Base-by-base conservation (phyloP, 371 early-diverging fungal genomes). In the Mucor irregularis region DNA sequence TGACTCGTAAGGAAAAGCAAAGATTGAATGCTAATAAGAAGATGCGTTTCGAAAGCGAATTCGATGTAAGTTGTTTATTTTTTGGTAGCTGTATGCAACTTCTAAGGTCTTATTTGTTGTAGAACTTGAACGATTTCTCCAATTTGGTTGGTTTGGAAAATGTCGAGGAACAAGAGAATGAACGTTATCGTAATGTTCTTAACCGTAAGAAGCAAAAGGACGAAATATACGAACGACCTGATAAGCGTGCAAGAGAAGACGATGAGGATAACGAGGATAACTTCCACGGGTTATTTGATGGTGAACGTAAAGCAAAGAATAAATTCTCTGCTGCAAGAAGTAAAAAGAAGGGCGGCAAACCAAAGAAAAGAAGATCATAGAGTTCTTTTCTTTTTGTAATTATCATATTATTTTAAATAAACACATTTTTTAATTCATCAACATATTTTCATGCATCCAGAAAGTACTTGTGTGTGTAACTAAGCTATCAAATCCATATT, bases 21-120 rank as follows among this genome's bases (percentile, higher is more conserved):
- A 74, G 82, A 49, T 44, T 91, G 51, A 71, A 86, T 37, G 81
- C 83, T 21, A 73, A 69, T 40, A 84, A 82, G 42, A 59, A 82
- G 39, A 75, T 75, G 58, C 79, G 84, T 5, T 85, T 94, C 43
- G 85, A 90, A 34, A 88, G 92, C 67, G 97, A 96, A 77, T 92
- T 96, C 69, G 86, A 87, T 60, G 91, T 88, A 71, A 58, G 75
- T 53, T n/a, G n/a, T n/a, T n/a, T n/a, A n/a, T n/a, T n/a, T n/a
- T n/a, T n/a, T n/a, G n/a, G 24, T 6, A 22, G 26, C 3, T 45
- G 25, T 17, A 5, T 16, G 10, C 6, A 37, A 37, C 37, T 10
- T 43, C 25, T 10, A 21, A 8, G 0, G 28, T 9, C 24, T 21
- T 1, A 44, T 42, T n/a, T 25, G 10, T 34, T 24, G 21, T 63